A percentile compares a stretch with the other conserved stretches of the same genome.
Conservation (phyloP, 345 rosid genomes). For the Aegle marmelos region DNA sequence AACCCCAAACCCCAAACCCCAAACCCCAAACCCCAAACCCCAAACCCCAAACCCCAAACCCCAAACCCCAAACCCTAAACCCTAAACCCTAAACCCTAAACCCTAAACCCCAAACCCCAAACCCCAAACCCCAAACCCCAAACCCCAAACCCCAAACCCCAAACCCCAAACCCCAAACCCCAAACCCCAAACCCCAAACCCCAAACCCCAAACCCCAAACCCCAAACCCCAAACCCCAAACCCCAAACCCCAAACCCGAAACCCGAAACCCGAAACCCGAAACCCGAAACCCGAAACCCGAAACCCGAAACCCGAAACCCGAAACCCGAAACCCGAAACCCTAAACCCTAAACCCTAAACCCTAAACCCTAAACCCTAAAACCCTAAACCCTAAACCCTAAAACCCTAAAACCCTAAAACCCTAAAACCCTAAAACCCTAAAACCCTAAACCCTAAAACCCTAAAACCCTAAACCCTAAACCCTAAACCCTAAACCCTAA, state of each 20-base stretch:
- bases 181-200: not conserved
- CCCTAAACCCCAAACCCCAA: not conserved
- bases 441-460: constrained; percentile 6
- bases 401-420: constrained; percentile 7
- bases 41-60: not conserved
- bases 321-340: not conserved
- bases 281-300: constrained; percentile 3
- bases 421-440: not conserved
- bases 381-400: constrained; percentile 16
- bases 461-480: constrained; percentile 27
- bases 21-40: not conserved
- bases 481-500: constrained; percentile 18
- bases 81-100: not conserved
- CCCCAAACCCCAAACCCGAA: constrained; percentile 9
- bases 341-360: not conserved
- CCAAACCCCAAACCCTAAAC: not conserved
- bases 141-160: not conserved
- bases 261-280: constrained; percentile 8
- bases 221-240: not conserved
- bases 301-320: constrained; percentile 8
- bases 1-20: not conserved
- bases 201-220: too few species aligned
- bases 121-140: not conserved
- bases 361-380: constrained; percentile 10
- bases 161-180: constrained; percentile 7